Conservation (phyloP, 1,284 basidiomycete species). For the Amylostereum areolatum region DNA sequence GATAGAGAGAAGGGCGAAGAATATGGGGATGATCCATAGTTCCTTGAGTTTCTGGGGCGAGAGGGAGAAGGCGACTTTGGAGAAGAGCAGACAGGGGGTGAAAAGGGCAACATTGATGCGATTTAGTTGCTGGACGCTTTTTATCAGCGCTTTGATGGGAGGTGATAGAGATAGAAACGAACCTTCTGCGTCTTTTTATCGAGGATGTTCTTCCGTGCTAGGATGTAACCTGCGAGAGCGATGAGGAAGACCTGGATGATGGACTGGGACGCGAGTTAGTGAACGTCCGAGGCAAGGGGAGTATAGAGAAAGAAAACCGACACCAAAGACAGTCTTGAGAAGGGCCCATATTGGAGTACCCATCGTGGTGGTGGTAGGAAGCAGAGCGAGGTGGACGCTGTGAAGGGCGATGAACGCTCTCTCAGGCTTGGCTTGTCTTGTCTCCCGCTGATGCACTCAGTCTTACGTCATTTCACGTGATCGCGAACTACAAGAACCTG, state of each 20-base stretch:
- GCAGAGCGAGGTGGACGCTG: too few relatives aligned
- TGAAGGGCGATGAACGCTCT: too few relatives aligned
- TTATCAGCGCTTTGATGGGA: too few relatives aligned
- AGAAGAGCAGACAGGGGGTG: constrained; percentile 89
- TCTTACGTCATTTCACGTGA: too few relatives aligned
- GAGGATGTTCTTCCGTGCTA: constrained; percentile 75
- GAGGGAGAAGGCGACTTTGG: constrained; percentile 84
- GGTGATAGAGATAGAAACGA: constrained; percentile 16
- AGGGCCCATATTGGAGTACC: constrained; percentile 30
- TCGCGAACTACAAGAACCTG: too few relatives aligned
- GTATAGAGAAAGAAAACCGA: constrained; percentile 22
- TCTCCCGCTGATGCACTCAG: too few relatives aligned
- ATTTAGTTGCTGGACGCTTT: constrained; percentile 57
- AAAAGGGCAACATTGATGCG: constrained; percentile 83
- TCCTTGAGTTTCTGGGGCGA: constrained; percentile 79
- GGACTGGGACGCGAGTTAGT: constrained; percentile 28
- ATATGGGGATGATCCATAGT: constrained; percentile 86
- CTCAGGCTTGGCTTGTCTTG: too few relatives aligned
- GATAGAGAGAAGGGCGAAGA: constrained; percentile 67
- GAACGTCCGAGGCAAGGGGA: background rate
- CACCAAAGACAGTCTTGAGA: constrained; percentile 49
- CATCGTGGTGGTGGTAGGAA: constrained; percentile 3
- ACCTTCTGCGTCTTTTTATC: constrained; percentile 89
- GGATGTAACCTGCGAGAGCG: constrained; percentile 81
- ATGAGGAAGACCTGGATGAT: constrained; percentile 87